phyloP scores from a whole-genome alignment of 371 early-diverging fungal species.

The Rhizopus stolonifer region DNA sequence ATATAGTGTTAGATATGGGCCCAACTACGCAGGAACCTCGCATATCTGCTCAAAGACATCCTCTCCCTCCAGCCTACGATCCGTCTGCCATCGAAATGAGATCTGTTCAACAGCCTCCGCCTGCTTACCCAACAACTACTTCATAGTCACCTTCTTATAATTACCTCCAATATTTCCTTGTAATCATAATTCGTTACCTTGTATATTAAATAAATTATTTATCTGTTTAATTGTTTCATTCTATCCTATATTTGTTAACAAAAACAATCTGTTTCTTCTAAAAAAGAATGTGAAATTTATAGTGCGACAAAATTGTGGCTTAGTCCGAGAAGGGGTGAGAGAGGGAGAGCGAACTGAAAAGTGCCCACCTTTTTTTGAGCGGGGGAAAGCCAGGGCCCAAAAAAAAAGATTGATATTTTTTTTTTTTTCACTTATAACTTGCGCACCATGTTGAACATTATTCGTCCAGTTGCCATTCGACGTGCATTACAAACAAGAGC shows the following conservation, averaged over 20 bases:
- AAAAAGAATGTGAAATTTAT: background rate
- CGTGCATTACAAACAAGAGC: slow-evolving; percentile 12
- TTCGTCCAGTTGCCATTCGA: slow-evolving; percentile 12
- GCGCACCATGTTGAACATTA: slow-evolving; percentile 9
- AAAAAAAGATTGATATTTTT: background rate
- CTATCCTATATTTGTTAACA: no score
- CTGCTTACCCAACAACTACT: slow-evolving; percentile 7
- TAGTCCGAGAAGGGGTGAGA: background rate
- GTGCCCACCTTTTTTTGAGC: background rate
- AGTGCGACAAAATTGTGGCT: background rate
- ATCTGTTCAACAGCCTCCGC: slow-evolving; percentile 16
- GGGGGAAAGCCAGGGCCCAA: slow-evolving; percentile 8
- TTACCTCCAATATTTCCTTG: background rate
- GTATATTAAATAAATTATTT: background rate
- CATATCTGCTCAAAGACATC: slow-evolving; percentile 1
- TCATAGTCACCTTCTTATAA: background rate
- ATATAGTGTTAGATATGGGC: slow-evolving; percentile 42
- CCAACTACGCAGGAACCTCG: slow-evolving; percentile 5
- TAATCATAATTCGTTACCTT: background rate
- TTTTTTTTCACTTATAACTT: background rate
- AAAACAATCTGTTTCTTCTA: no score
- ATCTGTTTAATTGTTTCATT: no score
- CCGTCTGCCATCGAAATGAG: slow-evolving; percentile 3
- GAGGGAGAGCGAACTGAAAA: background rate
- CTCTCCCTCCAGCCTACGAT: slow-evolving; percentile 22